phyloP scores from a whole-genome alignment of 768 basidiomycete species.

The Trametes meyenii region DNA sequence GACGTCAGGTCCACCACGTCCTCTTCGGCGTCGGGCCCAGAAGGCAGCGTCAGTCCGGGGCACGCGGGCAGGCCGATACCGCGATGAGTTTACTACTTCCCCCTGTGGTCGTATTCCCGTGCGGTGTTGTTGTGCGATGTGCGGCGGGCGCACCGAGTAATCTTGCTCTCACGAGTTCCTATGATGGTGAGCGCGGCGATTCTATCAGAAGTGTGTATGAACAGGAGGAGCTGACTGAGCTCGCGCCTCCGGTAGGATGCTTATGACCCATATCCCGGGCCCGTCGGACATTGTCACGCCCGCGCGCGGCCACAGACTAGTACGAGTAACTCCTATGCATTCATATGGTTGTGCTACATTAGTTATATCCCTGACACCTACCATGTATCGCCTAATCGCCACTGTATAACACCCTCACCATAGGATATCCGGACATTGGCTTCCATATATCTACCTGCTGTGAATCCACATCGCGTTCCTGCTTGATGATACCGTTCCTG shows the following conservation, averaged over 20 bases:
- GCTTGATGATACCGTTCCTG: background rate
- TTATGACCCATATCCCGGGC: background rate
- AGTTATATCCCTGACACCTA: conserved; percentile 15
- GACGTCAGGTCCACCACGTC: conserved; percentile 32
- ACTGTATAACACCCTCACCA: conserved; percentile 14
- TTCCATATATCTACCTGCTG: background rate
- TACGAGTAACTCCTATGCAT: background rate
- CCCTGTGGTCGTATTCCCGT: background rate
- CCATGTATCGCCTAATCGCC: conserved; percentile 22
- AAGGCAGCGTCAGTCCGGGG: conserved; percentile 11
- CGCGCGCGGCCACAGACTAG: background rate
- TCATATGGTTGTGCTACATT: conserved; percentile 4
- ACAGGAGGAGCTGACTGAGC: background rate
- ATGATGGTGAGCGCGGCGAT: conserved; percentile 9
- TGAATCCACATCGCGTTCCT: background rate
- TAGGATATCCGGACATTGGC: background rate
- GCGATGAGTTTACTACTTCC: conserved; percentile 6
- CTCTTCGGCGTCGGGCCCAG: conserved; percentile 27
- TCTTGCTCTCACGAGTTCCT: background rate
- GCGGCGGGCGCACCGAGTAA: conserved; percentile 2
- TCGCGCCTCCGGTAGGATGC: background rate
- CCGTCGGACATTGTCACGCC: conserved; percentile 8
- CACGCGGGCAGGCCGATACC: conserved; percentile 13
- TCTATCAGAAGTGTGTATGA: background rate
- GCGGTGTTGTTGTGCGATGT: no score